Conservation (phyloP, 768 basidiomycete species). For the Tubosaeta sp. region DNA sequence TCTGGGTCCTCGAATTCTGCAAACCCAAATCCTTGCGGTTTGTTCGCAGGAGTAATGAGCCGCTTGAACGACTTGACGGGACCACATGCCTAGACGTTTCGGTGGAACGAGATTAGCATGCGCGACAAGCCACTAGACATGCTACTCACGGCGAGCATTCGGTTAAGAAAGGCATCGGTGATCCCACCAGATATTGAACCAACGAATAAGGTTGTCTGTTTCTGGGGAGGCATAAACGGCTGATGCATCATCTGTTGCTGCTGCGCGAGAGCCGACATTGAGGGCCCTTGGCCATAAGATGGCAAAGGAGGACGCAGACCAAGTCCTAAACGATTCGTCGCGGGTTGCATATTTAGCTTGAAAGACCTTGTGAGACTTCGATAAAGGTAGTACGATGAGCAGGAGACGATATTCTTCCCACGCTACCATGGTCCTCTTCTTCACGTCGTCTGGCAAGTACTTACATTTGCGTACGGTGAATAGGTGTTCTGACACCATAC, state of each 20-base stretch:
- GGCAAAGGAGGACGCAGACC: slow-evolving; percentile 85
- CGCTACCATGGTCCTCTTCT: slow-evolving; percentile 55
- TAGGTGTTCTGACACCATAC: not conserved
- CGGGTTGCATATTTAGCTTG: slow-evolving; percentile 51
- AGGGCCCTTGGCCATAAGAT: slow-evolving; percentile 87
- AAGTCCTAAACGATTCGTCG: slow-evolving; percentile 76
- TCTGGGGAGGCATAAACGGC: slow-evolving; percentile 68
- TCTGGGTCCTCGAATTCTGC: slow-evolving; percentile 95
- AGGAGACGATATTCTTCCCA: not conserved
- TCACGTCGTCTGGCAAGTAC: slow-evolving; percentile 47
- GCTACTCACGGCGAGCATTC: slow-evolving; percentile 66
- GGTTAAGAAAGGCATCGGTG: slow-evolving; percentile 75
- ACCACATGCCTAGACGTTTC: slow-evolving; percentile 73
- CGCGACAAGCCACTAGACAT: not conserved
- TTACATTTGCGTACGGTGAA: not conserved
- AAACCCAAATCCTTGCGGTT: slow-evolving; percentile 96
- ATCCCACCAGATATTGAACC: slow-evolving; percentile 95
- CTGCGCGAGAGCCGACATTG: slow-evolving; percentile 86
- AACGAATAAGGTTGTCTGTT: slow-evolving; percentile 78
- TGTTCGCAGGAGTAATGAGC: slow-evolving; percentile 86
- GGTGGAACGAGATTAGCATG: not conserved
- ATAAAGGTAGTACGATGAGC: not conserved
- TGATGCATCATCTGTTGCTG: slow-evolving; percentile 64
- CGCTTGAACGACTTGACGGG: slow-evolving; percentile 88
- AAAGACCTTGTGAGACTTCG: not conserved